phyloP scores from a whole-genome alignment of 2,329 filamentous ascomycete species.

The Leptosphaerulina australis region DNA sequence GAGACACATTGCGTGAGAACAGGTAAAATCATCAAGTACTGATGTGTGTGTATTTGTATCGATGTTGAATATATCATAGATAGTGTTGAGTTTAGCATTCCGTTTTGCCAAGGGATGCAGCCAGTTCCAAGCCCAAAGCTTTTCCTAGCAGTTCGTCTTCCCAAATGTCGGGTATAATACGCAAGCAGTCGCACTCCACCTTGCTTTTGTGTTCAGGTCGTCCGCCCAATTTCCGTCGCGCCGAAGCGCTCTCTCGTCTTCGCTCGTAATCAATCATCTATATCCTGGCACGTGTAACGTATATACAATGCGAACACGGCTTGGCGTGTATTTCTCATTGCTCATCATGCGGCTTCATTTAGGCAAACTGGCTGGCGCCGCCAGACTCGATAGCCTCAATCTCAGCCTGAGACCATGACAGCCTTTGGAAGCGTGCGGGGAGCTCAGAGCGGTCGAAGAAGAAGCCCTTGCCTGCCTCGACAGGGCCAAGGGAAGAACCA shows the following conservation, averaged over 20 bases:
- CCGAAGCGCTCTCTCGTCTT: slow-evolving; percentile 8
- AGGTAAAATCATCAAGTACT: background rate
- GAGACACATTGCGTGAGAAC: background rate
- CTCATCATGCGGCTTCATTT: slow-evolving; percentile 25
- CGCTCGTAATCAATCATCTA: slow-evolving; percentile 16
- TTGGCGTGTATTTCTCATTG: slow-evolving; percentile 20
- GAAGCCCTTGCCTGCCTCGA: slow-evolving; percentile 73
- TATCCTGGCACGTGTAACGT: slow-evolving; percentile 22
- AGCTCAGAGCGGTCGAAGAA: slow-evolving; percentile 91
- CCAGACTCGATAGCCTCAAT: slow-evolving; percentile 96
- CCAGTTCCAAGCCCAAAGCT: slow-evolving; percentile 12
- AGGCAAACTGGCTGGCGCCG: slow-evolving; percentile 72
- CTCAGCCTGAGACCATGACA: slow-evolving; percentile 76
- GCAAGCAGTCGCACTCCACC: slow-evolving; percentile 27
- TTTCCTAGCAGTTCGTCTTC: slow-evolving; percentile 21
- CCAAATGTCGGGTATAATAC: slow-evolving; percentile 37
- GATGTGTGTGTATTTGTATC: slow-evolving; percentile 2
- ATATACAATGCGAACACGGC: slow-evolving; percentile 29
- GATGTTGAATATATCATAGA: slow-evolving; percentile 18
- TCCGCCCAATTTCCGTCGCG: slow-evolving; percentile 8
- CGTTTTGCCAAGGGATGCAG: slow-evolving; percentile 17
- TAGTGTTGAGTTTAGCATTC: slow-evolving; percentile 16
- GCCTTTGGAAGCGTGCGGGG: slow-evolving; percentile 79
- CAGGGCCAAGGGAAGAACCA: slow-evolving; percentile 73
- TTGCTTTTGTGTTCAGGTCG: slow-evolving; percentile 27